phyloP scores from a whole-genome alignment of 73 alveolate species.

The Paramecium tetraurelia region DNA sequence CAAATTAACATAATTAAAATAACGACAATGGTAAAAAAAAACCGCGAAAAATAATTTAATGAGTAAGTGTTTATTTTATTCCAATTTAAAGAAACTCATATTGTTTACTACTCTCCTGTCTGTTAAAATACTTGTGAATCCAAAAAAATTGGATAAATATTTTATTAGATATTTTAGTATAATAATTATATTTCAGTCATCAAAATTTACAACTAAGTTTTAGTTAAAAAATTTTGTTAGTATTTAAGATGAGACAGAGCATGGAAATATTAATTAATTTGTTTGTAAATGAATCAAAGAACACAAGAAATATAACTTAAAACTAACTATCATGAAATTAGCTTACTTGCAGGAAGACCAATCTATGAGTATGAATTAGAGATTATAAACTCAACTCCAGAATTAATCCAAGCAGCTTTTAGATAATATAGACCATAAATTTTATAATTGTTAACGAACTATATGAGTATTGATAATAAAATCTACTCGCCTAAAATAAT shows the following conservation, averaged over 20 bases:
- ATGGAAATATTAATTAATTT: not conserved
- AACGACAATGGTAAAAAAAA: not conserved
- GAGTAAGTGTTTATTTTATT: not conserved
- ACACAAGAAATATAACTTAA: not conserved
- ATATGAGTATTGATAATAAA: not conserved
- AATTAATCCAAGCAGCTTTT: not conserved
- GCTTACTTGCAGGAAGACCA: not conserved
- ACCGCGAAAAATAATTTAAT: not conserved
- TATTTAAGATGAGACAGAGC: not conserved
- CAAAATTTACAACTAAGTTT: not conserved
- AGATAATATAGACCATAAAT: not conserved
- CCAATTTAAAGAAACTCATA: not conserved
- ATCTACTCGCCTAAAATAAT: not conserved
- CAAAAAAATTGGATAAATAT: not conserved
- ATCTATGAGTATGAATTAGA: not conserved
- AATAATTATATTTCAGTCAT: not conserved
- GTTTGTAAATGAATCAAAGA: not conserved
- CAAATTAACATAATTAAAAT: not conserved
- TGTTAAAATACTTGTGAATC: not conserved
- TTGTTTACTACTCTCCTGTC: not conserved
- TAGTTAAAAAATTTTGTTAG: not conserved
- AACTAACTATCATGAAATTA: not conserved
- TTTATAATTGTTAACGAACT: not conserved
- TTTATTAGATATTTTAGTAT: not conserved
- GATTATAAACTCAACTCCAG: not conserved